A percentile compares a stretch with the other conserved stretches of the same genome.
Evolutionary conservation across 106 monocot genomes (phyloP).

Genomic region (Dendrobium huoshanense): DNA sequence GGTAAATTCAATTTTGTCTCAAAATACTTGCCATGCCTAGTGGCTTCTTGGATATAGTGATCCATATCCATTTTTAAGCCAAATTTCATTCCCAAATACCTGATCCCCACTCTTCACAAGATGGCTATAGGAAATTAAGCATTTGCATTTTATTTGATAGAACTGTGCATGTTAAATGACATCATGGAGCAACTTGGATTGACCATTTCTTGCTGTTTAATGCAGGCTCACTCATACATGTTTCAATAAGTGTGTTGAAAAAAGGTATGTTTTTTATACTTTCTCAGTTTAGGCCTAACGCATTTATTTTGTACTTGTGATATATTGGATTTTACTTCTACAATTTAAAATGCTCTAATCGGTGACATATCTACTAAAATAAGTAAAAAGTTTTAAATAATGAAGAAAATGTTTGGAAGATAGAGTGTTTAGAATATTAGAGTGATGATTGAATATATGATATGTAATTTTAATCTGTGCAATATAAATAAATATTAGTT

Average conservation of each 20-base stretch:
- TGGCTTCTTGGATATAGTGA: too few relatives aligned
- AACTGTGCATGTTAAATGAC: not conserved
- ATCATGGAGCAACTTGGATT: not conserved
- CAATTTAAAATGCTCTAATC: not conserved
- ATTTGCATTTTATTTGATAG: not conserved
- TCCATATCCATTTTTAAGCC: not conserved
- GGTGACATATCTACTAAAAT: not conserved
- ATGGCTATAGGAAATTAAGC: not conserved
- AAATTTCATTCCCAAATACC: not conserved
- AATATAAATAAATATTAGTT: too few relatives aligned
- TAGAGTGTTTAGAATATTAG: too few relatives aligned
- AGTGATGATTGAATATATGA: too few relatives aligned
- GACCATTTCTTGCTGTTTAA: constrained; percentile 5
- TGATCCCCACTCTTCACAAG: not conserved
- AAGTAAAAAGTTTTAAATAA: not conserved
- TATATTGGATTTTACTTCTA: not conserved
- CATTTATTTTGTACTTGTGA: not conserved
- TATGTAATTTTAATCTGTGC: too few relatives aligned
- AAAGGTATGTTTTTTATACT: constrained; percentile 44
- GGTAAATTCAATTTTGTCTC: too few relatives aligned
- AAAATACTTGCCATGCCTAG: too few relatives aligned
- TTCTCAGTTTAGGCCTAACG: not conserved
- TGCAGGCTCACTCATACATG: constrained; percentile 86
- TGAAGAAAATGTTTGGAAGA: not conserved
- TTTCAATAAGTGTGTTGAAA: constrained; percentile 87